Evolutionary conservation across 2,329 filamentous ascomycete genomes (phyloP).

Genomic region (Polytolypa hystricis): DNA sequence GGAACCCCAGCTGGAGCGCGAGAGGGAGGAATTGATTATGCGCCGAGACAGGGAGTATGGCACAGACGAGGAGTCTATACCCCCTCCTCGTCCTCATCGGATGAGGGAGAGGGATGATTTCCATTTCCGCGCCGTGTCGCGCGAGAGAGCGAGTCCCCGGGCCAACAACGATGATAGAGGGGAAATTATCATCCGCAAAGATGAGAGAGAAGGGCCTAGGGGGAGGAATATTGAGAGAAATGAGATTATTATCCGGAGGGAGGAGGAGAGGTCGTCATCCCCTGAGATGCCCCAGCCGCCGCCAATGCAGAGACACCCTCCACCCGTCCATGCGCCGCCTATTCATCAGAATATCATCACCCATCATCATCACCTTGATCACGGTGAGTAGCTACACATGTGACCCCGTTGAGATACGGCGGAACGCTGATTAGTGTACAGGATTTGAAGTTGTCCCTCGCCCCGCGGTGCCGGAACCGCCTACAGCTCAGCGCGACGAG

Average conservation of each 20-base stretch:
- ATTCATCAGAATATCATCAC: conserved; percentile 85
- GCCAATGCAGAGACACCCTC: conserved; percentile 45
- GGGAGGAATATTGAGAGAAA: conserved; percentile 18
- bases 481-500: conserved; percentile 23
- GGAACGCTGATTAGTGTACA: conserved; percentile 6
- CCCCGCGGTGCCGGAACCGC: conserved; percentile 20
- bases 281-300: conserved; percentile 39
- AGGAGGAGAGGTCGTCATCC: conserved; percentile 29
- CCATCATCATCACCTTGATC: conserved; percentile 76
- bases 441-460: conserved; percentile 18
- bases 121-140: conserved; percentile 6
- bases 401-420: too few relatives aligned
- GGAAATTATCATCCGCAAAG: conserved; percentile 18
- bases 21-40: conserved; percentile 7
- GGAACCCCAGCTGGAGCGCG: not conserved
- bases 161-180: conserved; percentile 9
- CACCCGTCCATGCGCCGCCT: conserved; percentile 61
- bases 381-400: conserved; percentile 48
- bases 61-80: conserved; percentile 10
- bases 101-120: conserved; percentile 8
- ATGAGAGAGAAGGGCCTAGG: conserved; percentile 13
- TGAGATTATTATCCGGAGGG: conserved; percentile 26
- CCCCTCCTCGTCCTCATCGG: not conserved
- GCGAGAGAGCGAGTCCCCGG: conserved; percentile 5
- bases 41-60: conserved; percentile 9